Percentiles rank a stretch among this genome's conserved stretches.
These are phyloP conservation scores for Saccharomycopsis fermentans DNA, from an alignment of 805 yeast genomes.

Conservation along the genomic window DNA sequence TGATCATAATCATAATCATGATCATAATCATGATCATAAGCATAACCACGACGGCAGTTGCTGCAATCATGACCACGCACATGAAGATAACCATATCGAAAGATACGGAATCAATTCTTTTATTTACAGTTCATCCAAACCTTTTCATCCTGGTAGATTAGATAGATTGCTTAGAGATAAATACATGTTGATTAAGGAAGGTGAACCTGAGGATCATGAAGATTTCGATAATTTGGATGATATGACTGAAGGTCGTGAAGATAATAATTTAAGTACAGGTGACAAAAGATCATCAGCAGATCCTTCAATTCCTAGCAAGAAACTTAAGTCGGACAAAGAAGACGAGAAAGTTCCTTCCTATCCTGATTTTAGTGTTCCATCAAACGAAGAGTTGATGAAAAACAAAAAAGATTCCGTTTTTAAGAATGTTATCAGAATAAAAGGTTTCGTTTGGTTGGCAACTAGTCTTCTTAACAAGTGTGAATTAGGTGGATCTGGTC, in stretches of 20 bases:
- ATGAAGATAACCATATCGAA: slow-evolving; percentile 17
- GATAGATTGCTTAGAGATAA: slow-evolving; percentile 30
- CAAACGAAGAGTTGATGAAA: slow-evolving; percentile 24
- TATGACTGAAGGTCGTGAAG: slow-evolving; percentile 10
- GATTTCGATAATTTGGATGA: slow-evolving; percentile 18
- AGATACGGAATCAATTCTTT: slow-evolving; percentile 38
- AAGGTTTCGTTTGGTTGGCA: slow-evolving; percentile 38
- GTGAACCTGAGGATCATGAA: slow-evolving; percentile 20
- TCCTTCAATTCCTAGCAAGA: neutral
- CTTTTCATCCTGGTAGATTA: slow-evolving; percentile 37
- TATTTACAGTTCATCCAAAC: slow-evolving; percentile 32
- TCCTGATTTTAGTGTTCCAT: slow-evolving; percentile 4
- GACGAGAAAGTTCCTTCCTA: neutral
- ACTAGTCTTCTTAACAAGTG: slow-evolving; percentile 23
- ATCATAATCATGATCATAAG: slow-evolving; percentile 1
- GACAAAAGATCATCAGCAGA: neutral
- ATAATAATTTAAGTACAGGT: neutral
- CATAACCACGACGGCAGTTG: slow-evolving; percentile 9
- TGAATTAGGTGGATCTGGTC: slow-evolving; percentile 18
- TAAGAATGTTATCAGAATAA: slow-evolving; percentile 31
- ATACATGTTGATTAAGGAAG: slow-evolving; percentile 25
- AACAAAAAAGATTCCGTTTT: slow-evolving; percentile 31
- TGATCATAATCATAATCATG: slow-evolving; percentile 1
- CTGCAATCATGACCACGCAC: slow-evolving; percentile 4
- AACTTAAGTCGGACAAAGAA: slow-evolving; percentile 5